These are phyloP conservation scores for Lepidium didymum DNA, from an alignment of 345 rosid species.

Conservation along the genomic window DNA sequence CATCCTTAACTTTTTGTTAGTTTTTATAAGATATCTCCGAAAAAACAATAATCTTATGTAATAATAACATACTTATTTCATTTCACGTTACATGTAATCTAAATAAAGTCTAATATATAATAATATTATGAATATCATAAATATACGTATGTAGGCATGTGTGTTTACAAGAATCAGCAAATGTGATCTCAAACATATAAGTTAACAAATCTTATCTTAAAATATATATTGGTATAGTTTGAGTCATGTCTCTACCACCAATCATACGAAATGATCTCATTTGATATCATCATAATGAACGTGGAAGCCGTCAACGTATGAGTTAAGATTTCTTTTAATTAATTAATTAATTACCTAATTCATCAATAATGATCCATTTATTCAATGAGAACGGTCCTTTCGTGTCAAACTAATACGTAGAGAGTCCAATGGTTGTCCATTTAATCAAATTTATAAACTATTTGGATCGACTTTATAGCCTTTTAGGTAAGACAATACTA, in stretches of 20 bases:
- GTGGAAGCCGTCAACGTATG: slow-evolving; percentile 20
- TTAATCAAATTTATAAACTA: slow-evolving; percentile 2
- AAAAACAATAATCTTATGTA: neutral
- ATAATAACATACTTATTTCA: neutral
- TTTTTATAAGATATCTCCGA: no score
- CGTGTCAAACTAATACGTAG: slow-evolving; percentile 26
- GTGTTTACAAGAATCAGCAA: slow-evolving; percentile 20
- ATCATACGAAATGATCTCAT: slow-evolving; percentile 8
- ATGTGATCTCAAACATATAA: slow-evolving; percentile 10
- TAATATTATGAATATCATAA: neutral
- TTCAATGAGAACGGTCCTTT: slow-evolving; percentile 13
- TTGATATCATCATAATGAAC: slow-evolving; percentile 17
- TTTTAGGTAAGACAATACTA: slow-evolving; percentile 18
- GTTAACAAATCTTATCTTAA: neutral
- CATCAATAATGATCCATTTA: slow-evolving; percentile 10
- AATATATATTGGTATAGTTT: neutral
- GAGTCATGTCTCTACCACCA: slow-evolving; percentile 25
- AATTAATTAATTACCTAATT: neutral
- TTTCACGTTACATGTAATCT: neutral
- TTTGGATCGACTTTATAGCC: slow-evolving; percentile 19
- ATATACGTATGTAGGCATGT: slow-evolving; percentile 11
- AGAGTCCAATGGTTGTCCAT: slow-evolving; percentile 18
- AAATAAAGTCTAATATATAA: neutral
- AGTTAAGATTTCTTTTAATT: slow-evolving; percentile 6
- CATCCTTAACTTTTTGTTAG: neutral